phyloP scores from a whole-genome alignment of 306 rosid species.

The Pterocarpus santalinus region DNA sequence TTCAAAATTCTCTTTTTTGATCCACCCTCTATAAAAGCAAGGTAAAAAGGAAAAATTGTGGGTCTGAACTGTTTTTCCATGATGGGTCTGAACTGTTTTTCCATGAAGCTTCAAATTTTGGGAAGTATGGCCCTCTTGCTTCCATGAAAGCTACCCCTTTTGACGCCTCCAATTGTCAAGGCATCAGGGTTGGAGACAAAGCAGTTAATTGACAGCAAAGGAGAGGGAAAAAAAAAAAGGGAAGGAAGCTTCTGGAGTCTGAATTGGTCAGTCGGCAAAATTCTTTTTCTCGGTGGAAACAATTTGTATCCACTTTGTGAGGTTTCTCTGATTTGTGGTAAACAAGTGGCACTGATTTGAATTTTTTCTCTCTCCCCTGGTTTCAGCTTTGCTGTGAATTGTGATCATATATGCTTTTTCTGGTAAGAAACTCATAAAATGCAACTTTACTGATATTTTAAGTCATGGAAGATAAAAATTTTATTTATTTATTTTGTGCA shows the following conservation, averaged over 20 bases:
- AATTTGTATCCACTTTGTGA: conserved; percentile 27
- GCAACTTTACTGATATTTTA: conserved; percentile 14
- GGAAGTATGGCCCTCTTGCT: neutral
- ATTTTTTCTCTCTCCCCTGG: neutral
- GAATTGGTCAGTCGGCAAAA: conserved; percentile 43
- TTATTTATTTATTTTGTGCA: neutral
- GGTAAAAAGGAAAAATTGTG: neutral
- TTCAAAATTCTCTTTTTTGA: conserved; percentile 33
- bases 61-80: conserved; percentile 26
- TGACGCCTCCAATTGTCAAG: neutral
- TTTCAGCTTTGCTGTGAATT: conserved; percentile 35
- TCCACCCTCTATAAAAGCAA: neutral
- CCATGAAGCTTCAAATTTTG: conserved; percentile 41
- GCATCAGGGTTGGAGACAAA: conserved; percentile 13
- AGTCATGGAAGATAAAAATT: conserved; percentile 23
- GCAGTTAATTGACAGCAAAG: conserved; percentile 18
- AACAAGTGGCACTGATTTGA: conserved; percentile 40
- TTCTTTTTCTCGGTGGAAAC: conserved; percentile 36
- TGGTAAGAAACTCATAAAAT: conserved; percentile 52
- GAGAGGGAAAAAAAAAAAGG: neutral
- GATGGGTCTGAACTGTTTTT: conserved; percentile 21
- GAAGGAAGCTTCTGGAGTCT: conserved; percentile 19
- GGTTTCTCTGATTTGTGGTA: conserved; percentile 28
- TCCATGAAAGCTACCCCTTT: conserved; percentile 41
- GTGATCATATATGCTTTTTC: conserved; percentile 50